Evolutionary conservation across 768 basidiomycete species (phyloP).

Genomic region (Cystoderma amianthinum): DNA sequence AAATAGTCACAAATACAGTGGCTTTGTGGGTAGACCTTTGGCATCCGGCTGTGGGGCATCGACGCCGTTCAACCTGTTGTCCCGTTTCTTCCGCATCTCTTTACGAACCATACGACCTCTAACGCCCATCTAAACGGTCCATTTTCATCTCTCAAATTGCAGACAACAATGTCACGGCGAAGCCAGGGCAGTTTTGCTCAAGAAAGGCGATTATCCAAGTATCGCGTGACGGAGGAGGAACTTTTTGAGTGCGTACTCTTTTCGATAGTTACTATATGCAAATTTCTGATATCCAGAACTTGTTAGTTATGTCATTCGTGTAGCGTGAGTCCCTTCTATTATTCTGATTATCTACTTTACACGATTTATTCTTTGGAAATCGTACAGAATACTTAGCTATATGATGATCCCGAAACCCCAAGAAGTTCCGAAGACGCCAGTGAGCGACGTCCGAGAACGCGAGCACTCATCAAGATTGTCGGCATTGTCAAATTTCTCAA

Average conservation of each 20-base stretch:
- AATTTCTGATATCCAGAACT: conserved; percentile 3
- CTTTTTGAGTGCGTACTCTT: conserved; percentile 60
- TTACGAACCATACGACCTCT: too few relatives aligned
- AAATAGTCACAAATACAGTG: too few relatives aligned
- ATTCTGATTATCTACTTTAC: conserved; percentile 6
- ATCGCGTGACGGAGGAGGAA: conserved; percentile 79
- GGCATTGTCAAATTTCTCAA: conserved; percentile 58
- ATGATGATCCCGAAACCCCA: conserved; percentile 55
- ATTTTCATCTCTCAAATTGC: too few relatives aligned
- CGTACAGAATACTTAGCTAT: conserved; percentile 61
- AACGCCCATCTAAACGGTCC: too few relatives aligned
- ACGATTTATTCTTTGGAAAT: conserved; percentile 5
- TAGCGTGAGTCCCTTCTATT: conserved; percentile 55
- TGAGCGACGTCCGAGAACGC: conserved; percentile 40
- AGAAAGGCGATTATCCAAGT: conserved; percentile 66
- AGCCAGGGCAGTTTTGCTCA: conserved; percentile 69
- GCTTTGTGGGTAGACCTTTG: too few relatives aligned
- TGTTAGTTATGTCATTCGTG: conserved; percentile 70
- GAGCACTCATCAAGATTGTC: conserved; percentile 67
- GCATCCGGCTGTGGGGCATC: too few relatives aligned
- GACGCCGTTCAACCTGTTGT: too few relatives aligned
- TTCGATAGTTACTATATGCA: conserved; percentile 1
- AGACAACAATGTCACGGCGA: conserved; percentile 73
- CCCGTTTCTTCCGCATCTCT: too few relatives aligned
- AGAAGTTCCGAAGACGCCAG: conserved; percentile 19